These are phyloP conservation scores for Austroboletus festivus DNA, from an alignment of 768 basidiomycete species.

Conservation along the genomic window DNA sequence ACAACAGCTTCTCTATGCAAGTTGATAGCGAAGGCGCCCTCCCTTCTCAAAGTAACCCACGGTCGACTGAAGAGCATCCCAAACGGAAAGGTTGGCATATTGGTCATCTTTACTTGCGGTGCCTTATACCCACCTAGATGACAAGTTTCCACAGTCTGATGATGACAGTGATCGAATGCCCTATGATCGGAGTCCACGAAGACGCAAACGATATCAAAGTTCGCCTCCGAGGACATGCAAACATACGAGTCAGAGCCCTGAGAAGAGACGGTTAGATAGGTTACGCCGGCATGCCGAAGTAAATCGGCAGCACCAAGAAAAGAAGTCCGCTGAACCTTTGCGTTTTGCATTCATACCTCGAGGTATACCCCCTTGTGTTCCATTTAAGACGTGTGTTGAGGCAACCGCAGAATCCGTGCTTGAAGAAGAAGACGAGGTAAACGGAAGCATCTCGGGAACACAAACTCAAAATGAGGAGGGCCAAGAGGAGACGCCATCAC, in stretches of 20 bases:
- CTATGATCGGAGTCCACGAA: constrained; percentile 25
- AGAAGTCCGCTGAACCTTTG: constrained; percentile 41
- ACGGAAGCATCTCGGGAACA: constrained; percentile 1
- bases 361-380: constrained; percentile 16
- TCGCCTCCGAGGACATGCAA: constrained; percentile 42
- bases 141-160: constrained; percentile 29
- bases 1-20: constrained; percentile 32
- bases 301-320: constrained; percentile 37
- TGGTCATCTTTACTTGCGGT: not conserved
- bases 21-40: constrained; percentile 21
- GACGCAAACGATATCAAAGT: constrained; percentile 50
- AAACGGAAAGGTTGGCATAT: constrained; percentile 51
- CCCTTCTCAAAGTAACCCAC: constrained; percentile 15
- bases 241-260: constrained; percentile 37
- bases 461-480: constrained; percentile 1
- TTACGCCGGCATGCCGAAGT: constrained; percentile 38
- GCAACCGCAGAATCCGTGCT: constrained; percentile 4
- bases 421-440: constrained; percentile 15
- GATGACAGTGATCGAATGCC: constrained; percentile 26
- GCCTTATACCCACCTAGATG: constrained; percentile 1
- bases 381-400: constrained; percentile 6
- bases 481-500: constrained; percentile 2
- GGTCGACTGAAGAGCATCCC: constrained; percentile 25
- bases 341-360: constrained; percentile 12
- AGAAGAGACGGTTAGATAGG: constrained; percentile 41